Base-by-base conservation (phyloP, 768 basidiomycete species). In the Tephrocybe sp. region DNA sequence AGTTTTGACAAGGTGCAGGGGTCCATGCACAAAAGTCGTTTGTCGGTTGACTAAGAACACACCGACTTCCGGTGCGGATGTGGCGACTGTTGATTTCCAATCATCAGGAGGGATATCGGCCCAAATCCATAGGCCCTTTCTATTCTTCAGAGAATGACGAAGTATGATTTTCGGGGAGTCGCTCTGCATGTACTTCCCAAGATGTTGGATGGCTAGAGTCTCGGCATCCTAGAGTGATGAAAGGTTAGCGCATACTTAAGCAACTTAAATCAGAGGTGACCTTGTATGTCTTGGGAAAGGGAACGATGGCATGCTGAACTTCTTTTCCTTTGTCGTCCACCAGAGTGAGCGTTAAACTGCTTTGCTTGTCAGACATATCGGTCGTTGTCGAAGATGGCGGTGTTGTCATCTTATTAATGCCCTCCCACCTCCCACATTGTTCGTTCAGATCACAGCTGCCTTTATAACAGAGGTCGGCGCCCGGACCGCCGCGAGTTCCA, bases 81-180 rank as follows among this genome's bases (percentile, higher is more conserved):
- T 6, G 16, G 22, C n/a, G 2, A 54, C 16, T 8, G 28, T 43
- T 25, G 32, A 34, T 15, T 44, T 38, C 55, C 57, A 60, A 32
- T 56, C 26, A 15, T 31, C 19, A 2, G 53, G 52, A 30, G 9
- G 21, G 13, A 60, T 54, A 18, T 58, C 59, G n/a, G 56, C 54
- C 59, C 56, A 58, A 16, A 54, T 22, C 50, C 54, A 56, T 31
- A 44, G 37, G 25, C 37, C 43, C 37, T 55, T 46, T 30, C 48
- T 45, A 27, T 54, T 47, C 30, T 32, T 55, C 15, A 45, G 34
- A 9, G 56, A 53, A 39, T 49, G 55, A 12, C 57, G 48, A 2
- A 55, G 44, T 30, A 50, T 30, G 24, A 58, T 40, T n/a, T 56
- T 36, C 9, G 25, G 30, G 2, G 24, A 12, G 8, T 32, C 16